Percentiles rank a stretch among this genome's conserved stretches.
These are phyloP conservation scores for Erodium maritimum DNA, from an alignment of 345 rosid species.

Conservation along the genomic window DNA sequence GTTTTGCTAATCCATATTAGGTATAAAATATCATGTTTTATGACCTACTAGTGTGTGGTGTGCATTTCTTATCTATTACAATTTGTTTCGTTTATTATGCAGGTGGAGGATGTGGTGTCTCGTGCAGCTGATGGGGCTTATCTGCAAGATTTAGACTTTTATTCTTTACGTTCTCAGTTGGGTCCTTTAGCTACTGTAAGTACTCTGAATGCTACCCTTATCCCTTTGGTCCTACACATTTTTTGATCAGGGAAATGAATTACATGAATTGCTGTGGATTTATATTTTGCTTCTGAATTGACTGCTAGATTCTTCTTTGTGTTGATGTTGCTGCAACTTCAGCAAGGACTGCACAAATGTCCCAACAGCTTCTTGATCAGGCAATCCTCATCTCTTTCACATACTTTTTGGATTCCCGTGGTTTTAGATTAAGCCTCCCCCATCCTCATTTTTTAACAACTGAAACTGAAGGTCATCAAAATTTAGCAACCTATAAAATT, in stretches of 20 bases:
- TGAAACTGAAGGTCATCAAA: too few species aligned
- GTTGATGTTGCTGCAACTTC: slow-evolving; percentile 88
- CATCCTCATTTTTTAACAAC: too few species aligned
- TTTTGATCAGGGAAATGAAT: background rate
- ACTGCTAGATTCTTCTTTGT: slow-evolving; percentile 73
- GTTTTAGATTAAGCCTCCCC: background rate
- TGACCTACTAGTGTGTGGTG: background rate
- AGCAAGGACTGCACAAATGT: slow-evolving; percentile 65
- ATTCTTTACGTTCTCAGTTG: slow-evolving; percentile 55
- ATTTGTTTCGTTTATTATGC: slow-evolving; percentile 15
- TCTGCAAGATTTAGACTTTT: slow-evolving; percentile 67
- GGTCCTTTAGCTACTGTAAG: slow-evolving; percentile 88
- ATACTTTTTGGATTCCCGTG: background rate
- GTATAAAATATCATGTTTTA: background rate
- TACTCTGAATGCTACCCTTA: slow-evolving; percentile 14
- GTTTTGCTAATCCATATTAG: background rate
- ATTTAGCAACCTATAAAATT: too few species aligned
- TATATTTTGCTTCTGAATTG: slow-evolving; percentile 16
- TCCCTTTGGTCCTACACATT: background rate
- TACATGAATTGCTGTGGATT: background rate
- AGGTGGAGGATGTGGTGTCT: slow-evolving; percentile 82
- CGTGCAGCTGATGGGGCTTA: slow-evolving; percentile 69
- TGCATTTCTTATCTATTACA: slow-evolving; percentile 18
- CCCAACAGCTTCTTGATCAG: slow-evolving; percentile 75
- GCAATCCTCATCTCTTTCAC: slow-evolving; percentile 9